Base-by-base conservation (phyloP, 2,329 filamentous ascomycete genomes). In the Botryotinia globosa region DNA sequence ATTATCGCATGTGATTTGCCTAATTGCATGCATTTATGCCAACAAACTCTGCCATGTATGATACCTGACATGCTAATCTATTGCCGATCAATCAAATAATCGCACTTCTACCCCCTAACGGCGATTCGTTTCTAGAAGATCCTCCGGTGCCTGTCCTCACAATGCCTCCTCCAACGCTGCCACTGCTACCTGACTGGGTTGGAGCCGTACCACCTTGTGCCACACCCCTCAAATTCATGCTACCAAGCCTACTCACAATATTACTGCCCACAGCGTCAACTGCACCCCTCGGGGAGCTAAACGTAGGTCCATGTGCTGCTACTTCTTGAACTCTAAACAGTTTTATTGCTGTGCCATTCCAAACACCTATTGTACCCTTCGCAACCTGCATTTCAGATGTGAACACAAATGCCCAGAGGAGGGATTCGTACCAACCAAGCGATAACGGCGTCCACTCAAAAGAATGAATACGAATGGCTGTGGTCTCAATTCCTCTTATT, bases 401-500 rank as follows among this genome's bases (percentile, higher is more conserved):
- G 81, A 98, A 98, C 70, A 98, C 90, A 77, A 98, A 93, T 25
- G 94, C 91, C 96, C 96, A 99, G 16, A 99, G 86, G 20, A 98
- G 85, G 8, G 93, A 95, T 82, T 98, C 94, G 81, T 98, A 98
- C 96, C 96, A 98, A 66, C 94, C 95, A 68, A 98, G 86, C 0
- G 93, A 92, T 48, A 97, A 85, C 0, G 93, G 91, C 4, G 94
- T 95, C 95, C 95, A 98, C 83, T 97, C 94, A 79, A 98, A 98
- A 22, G 93, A 91, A 80, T 98, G 94, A 25, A 96, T 91, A 45
- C 92, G 88, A 69, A 93, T 87, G 0, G 91, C 86, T 1, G 90
- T 90, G 0, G 92, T 88, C 63, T 97, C 94, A 54, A 97, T 89
- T 14, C 89, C 91, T 16, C 89, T 87, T 61, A 97, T 84, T 68